Evolutionary conservation across 2,329 filamentous ascomycete genomes (phyloP), one percentile per base, ranked within the genome.

Genomic region (Ophiostoma piceae): DNA sequence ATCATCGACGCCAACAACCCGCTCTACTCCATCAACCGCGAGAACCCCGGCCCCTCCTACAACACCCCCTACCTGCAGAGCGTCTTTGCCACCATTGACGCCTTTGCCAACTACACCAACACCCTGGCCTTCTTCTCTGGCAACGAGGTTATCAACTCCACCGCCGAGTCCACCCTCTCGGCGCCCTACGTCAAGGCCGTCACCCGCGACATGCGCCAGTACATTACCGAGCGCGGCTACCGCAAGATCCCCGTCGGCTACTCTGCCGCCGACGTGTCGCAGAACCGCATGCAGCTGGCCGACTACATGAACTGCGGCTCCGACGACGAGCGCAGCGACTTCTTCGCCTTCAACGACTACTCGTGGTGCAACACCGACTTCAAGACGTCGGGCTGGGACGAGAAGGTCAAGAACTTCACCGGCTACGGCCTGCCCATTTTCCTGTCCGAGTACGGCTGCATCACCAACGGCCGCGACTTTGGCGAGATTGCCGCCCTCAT

Each of bases 371-470:
- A 89, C 73, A 89, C 88, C 66, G 84, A 87, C 74, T 94, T 90
- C 82, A 78, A 80, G 66, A 83, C 80, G 65, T 90, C 93, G 57
- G 92, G 92, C 74, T 97, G 93, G 92, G 86, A 92, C 79, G 80
- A 90, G 77, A 97, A 97, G 86, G 93, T 96, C 72, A 85, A 91
- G 84, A 92, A 90, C 82, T 96, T 94, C 80, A 88, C 87, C 73
- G 87, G 91, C 79, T 97, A 96, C 79, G 92, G 92, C 75, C 83
- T 97, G 69, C 92, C 94, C 71, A 90, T 97, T 77, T 97, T 97
- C 87, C 85, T 99, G 69, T 97, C 94, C 67, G 95, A 98, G 80
- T 98, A 91, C 78, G 95, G 95, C 73, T 99, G 95, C 83, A 92
- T 78, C 80, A 90, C 86, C 77, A 93, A 92, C 84, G 87, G 83